A percentile compares a stretch with the other conserved stretches of the same genome.
phyloP scores from a whole-genome alignment of 495 filamentous ascomycete species.

The Chaetomium tenue region DNA sequence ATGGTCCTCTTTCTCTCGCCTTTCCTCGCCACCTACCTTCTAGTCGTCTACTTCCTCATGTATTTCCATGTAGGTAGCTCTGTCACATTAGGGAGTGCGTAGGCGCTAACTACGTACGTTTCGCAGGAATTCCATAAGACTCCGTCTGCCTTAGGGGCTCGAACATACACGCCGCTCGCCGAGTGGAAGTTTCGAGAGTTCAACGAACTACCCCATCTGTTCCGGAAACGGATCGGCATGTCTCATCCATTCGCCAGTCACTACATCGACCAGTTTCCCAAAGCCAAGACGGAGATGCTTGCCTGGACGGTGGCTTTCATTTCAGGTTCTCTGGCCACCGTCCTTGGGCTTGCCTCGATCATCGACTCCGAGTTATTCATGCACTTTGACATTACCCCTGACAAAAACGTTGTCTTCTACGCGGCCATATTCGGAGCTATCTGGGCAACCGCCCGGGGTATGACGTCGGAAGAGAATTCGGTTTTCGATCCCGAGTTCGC shows the following conservation, averaged over 20 bases:
- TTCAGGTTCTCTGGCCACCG: slow-evolving; percentile 76
- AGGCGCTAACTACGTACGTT: slow-evolving; percentile 23
- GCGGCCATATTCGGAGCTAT: slow-evolving; percentile 66
- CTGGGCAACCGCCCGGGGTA: slow-evolving; percentile 75
- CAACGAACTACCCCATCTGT: slow-evolving; percentile 92
- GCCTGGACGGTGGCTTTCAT: slow-evolving; percentile 84
- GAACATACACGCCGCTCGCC: slow-evolving; percentile 87
- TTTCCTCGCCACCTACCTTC: slow-evolving; percentile 75
- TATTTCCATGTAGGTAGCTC: slow-evolving; percentile 71
- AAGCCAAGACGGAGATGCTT: slow-evolving; percentile 82
- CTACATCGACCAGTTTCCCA: slow-evolving; percentile 95
- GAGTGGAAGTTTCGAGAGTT: slow-evolving; percentile 99
- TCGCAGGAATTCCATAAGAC: slow-evolving; percentile 87
- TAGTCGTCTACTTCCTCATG: slow-evolving; percentile 84
- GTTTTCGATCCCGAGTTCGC: slow-evolving; percentile 93
- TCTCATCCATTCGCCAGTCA: slow-evolving; percentile 88
- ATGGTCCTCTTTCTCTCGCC: slow-evolving; percentile 86
- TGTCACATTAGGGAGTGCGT: neutral
- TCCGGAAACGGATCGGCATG: slow-evolving; percentile 85
- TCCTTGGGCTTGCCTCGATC: slow-evolving; percentile 75
- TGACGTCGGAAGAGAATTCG: slow-evolving; percentile 78
- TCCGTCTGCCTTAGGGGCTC: slow-evolving; percentile 70
- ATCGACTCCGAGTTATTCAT: slow-evolving; percentile 88
- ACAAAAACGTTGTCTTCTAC: slow-evolving; percentile 82
- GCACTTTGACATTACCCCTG: slow-evolving; percentile 82